A percentile compares a stretch with the other conserved stretches of the same genome.
Conservation (phyloP, 257 asterid genomes). For the Solanum lignicaule region DNA sequence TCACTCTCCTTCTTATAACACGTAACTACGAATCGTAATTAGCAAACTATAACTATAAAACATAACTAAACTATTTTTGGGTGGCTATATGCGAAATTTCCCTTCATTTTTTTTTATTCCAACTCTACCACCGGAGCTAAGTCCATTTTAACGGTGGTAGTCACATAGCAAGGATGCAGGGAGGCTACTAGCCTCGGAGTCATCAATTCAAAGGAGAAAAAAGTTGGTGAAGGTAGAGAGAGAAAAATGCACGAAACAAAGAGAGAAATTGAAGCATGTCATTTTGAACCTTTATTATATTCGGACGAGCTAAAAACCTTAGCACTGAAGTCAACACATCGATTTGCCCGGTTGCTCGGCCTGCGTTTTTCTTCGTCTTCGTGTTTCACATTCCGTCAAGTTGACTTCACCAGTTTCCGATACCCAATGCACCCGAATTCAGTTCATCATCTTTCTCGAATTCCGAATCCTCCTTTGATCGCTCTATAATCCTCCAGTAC, state of each 20-base stretch:
- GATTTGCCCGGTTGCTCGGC: not conserved
- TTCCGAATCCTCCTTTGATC: not conserved
- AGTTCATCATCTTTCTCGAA: not conserved
- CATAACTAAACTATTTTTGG: not conserved
- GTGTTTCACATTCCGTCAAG: not conserved
- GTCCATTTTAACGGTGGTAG: not conserved
- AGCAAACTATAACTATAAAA: rapidly evolving
- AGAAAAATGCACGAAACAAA: not conserved
- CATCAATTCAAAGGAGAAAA: not conserved
- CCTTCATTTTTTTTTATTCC: too few species aligned
- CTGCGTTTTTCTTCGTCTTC: not conserved
- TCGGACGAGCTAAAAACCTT: not conserved
- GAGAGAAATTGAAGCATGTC: not conserved
- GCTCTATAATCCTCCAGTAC: not conserved
- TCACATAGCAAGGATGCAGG: not conserved
- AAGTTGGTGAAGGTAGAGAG: not conserved
- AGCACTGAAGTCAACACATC: not conserved
- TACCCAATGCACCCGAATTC: not conserved
- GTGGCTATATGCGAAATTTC: too few species aligned
- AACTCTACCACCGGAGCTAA: too few species aligned
- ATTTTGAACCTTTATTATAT: not conserved
- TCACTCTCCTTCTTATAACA: too few species aligned
- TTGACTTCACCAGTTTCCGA: not conserved
- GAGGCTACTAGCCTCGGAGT: not conserved
- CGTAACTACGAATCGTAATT: too few species aligned